Base-by-base conservation (phyloP, 2,329 filamentous ascomycete genomes). In the Coniochaeta pulveracea region DNA sequence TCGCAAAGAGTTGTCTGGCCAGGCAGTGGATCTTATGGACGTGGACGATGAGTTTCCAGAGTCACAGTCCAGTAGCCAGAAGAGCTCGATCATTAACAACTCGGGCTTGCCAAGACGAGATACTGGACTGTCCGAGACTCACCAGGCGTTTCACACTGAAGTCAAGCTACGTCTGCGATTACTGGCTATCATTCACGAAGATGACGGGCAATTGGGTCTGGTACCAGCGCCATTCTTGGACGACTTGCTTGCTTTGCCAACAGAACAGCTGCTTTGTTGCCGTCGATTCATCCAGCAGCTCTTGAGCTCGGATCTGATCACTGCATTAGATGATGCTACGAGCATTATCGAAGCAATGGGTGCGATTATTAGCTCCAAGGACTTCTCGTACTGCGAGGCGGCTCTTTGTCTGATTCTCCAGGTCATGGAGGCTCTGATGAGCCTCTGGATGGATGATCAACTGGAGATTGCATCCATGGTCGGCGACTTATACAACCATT, bases 401-500 rank as follows among this genome's bases (percentile, higher is more conserved):
- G 75, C 81, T 4, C 60, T 85, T 31, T 69, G 68, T 27, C 61
- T 77, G 12, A 80, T 76, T 40, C 64, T 93, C 16, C 72, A 80
- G 29, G 58, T 83, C 35, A 69, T 94, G 50, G 60, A 70, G 33
- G 72, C 69, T 22, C 66, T 85, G 33, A 69, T 74, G 24, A 54
- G 59, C 10, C 58, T 73, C 24, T 91, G 84, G 84, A 57, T 66
- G 2, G 63, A 72, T 15, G 63, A 69, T 25, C 60, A 64, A 15
- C 66, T 69, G 21, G 62, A 74, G 1, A 60, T 94, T 3, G 68
- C 67, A n/a, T 69, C 72, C 3, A 65, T 71, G 25, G 83, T 80
- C 4, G 70, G 76, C 14, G 80, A 93, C 39, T 60, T 95, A 14
- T 96, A 96, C 52, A 60, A 71, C 27, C 85, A 85, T 61, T 80